Percentiles rank a stretch among this genome's conserved stretches.
These are phyloP conservation scores for Monosporascus ibericus DNA, from an alignment of 2,329 filamentous ascomycete genomes.

Conservation along the genomic window DNA sequence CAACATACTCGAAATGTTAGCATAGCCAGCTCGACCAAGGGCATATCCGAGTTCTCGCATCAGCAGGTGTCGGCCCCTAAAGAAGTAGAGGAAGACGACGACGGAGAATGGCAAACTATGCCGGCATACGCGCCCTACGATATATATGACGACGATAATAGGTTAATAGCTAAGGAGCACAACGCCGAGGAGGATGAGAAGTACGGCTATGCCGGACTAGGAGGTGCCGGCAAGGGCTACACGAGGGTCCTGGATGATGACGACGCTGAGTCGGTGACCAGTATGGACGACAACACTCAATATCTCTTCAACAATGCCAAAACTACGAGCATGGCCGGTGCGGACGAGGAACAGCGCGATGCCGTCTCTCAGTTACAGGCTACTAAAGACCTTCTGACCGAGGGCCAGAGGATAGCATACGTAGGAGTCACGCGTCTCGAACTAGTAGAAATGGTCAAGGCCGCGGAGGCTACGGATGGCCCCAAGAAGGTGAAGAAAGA, in stretches of 20 bases:
- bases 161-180: conserved; percentile 75
- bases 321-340: conserved; percentile 53
- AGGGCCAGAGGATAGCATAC: conserved; percentile 93
- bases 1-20: conserved; percentile 33
- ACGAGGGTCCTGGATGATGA: conserved; percentile 93
- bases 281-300: conserved; percentile 93
- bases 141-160: conserved; percentile 92
- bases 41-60: conserved; percentile 82
- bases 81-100: conserved; percentile 47
- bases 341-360: conserved; percentile 80
- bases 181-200: conserved; percentile 60
- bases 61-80: conserved; percentile 63
- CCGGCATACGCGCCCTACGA: conserved; percentile 88
- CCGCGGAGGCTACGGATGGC: conserved; percentile 53
- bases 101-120: conserved; percentile 84
- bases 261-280: conserved; percentile 87
- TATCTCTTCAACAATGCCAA: conserved; percentile 81
- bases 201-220: conserved; percentile 68
- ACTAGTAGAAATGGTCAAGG: conserved; percentile 69
- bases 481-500: conserved; percentile 67
- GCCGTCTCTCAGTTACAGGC: conserved; percentile 86
- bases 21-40: conserved; percentile 28
- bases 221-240: conserved; percentile 90
- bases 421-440: conserved; percentile 83
- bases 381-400: conserved; percentile 90